Evolutionary conservation across 768 basidiomycete species (phyloP).

Genomic region (Gymnopilus dilepis): DNA sequence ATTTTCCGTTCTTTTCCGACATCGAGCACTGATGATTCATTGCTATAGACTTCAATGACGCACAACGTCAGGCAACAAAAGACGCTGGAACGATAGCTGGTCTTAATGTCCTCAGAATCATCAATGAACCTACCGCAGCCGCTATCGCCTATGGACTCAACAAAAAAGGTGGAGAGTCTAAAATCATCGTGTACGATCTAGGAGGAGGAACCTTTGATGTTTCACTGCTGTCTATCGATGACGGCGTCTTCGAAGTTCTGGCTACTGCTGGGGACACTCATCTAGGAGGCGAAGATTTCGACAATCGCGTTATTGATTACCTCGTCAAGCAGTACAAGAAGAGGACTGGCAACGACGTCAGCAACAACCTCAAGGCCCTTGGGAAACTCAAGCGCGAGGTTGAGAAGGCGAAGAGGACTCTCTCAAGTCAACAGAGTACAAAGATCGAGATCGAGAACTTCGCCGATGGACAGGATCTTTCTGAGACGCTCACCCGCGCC

Average conservation of each 20-base stretch:
- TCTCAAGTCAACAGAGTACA: conserved; percentile 88
- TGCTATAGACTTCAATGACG: conserved; percentile 91
- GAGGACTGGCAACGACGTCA: conserved; percentile 87
- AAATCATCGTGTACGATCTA: conserved; percentile 98
- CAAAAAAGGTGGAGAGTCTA: conserved; percentile 92
- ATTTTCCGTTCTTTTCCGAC: conserved; percentile 27
- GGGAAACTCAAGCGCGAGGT: conserved; percentile 94
- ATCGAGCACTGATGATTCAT: conserved; percentile 1
- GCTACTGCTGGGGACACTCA: conserved; percentile 95
- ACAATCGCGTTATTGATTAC: conserved; percentile 91
- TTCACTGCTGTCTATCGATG: conserved; percentile 92
- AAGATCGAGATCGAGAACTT: conserved; percentile 96
- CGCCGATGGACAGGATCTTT: conserved; percentile 96
- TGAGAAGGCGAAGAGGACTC: conserved; percentile 93
- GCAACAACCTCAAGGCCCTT: conserved; percentile 79
- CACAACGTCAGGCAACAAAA: conserved; percentile 98
- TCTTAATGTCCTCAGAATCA: conserved; percentile 93
- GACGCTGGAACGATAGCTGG: conserved; percentile 96
- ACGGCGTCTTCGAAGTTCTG: conserved; percentile 89
- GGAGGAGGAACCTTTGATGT: conserved; percentile 99
- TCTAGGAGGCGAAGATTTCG: conserved; percentile 95
- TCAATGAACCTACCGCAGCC: conserved; percentile 97
- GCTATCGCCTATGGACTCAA: conserved; percentile 98
- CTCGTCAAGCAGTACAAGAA: conserved; percentile 90
- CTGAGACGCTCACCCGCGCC: conserved; percentile 95